Evolutionary conservation across 1,284 basidiomycete species (phyloP), one percentile per base, ranked within the genome.

Genomic region (Apiotrichum domesticum): DNA sequence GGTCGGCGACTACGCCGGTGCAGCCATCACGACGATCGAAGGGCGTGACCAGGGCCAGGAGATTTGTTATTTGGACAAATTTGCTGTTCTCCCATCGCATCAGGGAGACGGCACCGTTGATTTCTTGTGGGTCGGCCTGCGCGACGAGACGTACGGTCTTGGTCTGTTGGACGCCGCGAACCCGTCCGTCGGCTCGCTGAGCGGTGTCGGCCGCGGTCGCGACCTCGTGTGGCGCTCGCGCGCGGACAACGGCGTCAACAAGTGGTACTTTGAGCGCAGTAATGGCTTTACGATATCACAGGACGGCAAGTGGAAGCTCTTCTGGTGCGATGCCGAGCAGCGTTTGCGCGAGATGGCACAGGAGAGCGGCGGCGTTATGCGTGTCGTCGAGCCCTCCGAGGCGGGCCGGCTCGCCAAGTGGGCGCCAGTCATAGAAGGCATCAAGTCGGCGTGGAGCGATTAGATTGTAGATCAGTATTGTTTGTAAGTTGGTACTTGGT

Each of bases 61-160:
- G 0, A 88, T 98, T 60, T 87, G 90, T 13, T 99, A 99, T 75
- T 83, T 99, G 52, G 96, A 99, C 82, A 99, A 99, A 77, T 99
- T 99, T 74, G 95, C 94, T 13, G 93, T 99, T 43, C 80, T 95
- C 46, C 96, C 96, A 1, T 85, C 81, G 58, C 84, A 98, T 73
- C 96, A 98, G 75, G 96, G 96, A 14, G 94, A 97, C 70, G 96
- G 96, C 21, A 98, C 95, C 0, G 96, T 98, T 55, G 96, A 99
- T 78, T 99, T 99, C 78, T 80, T 99, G 46, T 99, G 96, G 95
- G 94, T 97, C 48, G 95, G 94, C 33, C 79, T 99, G 54, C 91
- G 98, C 67, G 96, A 99, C 77, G 96, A 98, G 77, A 93, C 96
- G 14, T 98, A 96, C 70, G 96, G 96, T 32, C 83, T 98, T 13